Percentiles rank a stretch among this genome's conserved stretches.
phyloP scores from a whole-genome alignment of 2,329 filamentous ascomycete genomes.

The Paraconiothyrium brasiliense region DNA sequence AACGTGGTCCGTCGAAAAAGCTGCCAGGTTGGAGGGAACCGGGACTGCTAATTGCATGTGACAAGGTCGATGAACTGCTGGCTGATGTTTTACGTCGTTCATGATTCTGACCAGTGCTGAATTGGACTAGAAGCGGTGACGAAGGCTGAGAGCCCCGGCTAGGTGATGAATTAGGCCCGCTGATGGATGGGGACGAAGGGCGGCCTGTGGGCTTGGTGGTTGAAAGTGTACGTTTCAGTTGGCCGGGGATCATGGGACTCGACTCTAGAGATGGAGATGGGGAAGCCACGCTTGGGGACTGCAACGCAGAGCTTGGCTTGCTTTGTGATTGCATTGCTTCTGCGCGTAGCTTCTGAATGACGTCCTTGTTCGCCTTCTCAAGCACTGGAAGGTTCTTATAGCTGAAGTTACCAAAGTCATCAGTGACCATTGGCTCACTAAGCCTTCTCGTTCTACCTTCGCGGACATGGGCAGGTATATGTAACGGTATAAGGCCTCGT shows the following conservation, averaged over 20 bases:
- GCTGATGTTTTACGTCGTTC: constrained; percentile 88
- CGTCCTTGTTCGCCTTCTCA: constrained; percentile 98
- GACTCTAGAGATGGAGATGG: constrained; percentile 78
- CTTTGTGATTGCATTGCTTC: constrained; percentile 81
- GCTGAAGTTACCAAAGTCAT: constrained; percentile 95
- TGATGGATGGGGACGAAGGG: constrained; percentile 86
- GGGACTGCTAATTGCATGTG: constrained; percentile 73
- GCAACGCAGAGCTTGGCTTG: constrained; percentile 55
- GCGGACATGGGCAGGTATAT: constrained; percentile 95
- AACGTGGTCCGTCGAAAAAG: constrained; percentile 76
- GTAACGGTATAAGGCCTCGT: constrained; percentile 90
- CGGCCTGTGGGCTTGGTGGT: constrained; percentile 76
- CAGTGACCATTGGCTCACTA: constrained; percentile 86
- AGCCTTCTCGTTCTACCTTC: constrained; percentile 87
- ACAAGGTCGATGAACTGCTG: constrained; percentile 84
- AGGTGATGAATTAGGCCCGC: constrained; percentile 85
- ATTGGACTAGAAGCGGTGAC: constrained; percentile 94
- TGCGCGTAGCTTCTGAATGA: constrained; percentile 93
- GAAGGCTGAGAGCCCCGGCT: constrained; percentile 85
- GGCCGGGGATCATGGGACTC: constrained; percentile 82
- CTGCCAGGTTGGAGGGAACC: constrained; percentile 73
- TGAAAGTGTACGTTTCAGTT: constrained; percentile 83
- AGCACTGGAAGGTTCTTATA: constrained; percentile 98
- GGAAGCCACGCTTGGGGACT: constrained; percentile 59
- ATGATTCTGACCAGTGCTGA: constrained; percentile 82